Conservation (phyloP, 305 asterid genomes). For the Coffea humblotiana region DNA sequence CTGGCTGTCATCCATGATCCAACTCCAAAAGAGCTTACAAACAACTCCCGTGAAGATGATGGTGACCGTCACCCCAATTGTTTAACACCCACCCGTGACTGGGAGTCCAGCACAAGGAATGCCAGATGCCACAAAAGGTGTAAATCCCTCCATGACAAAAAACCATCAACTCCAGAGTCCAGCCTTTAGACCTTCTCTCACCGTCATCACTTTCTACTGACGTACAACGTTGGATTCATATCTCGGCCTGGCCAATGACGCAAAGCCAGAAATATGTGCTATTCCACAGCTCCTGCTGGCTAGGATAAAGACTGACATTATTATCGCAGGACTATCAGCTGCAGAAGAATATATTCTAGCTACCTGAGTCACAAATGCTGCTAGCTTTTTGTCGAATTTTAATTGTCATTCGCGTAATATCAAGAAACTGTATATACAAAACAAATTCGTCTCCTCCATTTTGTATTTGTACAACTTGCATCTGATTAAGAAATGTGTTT, state of each 20-base stretch:
- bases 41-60: background rate
- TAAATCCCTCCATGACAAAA: background rate
- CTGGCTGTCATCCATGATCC: background rate
- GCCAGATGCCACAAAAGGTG: background rate
- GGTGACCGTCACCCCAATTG: background rate
- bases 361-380: background rate
- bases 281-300: background rate
- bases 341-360: background rate
- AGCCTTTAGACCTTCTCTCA: background rate
- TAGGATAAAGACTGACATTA: too few relatives aligned
- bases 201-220: too few relatives aligned
- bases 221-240: background rate
- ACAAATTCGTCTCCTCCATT: background rate
- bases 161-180: background rate
- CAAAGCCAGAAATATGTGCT: background rate
- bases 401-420: background rate
- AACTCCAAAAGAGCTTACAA: background rate
- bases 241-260: background rate
- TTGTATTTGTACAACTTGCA: background rate
- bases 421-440: background rate
- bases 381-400: background rate
- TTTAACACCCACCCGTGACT: conserved; percentile 9
- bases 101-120: background rate
- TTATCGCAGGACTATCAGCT: too few relatives aligned
- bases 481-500: background rate